A percentile compares a stretch with the other conserved stretches of the same genome.
Evolutionary conservation across 2,329 filamentous ascomycete species (phyloP).

Genomic region (Helotiales sp.): DNA sequence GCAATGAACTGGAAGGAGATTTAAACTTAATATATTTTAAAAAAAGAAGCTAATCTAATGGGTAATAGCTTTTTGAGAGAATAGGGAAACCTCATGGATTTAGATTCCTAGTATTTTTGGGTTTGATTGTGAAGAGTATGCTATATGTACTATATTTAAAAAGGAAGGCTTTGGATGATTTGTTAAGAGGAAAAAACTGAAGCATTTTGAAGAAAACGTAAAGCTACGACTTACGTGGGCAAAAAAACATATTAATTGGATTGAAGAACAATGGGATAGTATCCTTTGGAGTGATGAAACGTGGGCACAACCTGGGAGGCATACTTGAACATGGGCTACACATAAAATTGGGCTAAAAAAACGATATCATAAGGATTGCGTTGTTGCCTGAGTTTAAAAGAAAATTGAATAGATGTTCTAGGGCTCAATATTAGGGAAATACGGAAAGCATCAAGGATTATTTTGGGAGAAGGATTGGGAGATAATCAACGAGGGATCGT

Average conservation of each 20-base stretch:
- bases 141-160: constrained; percentile 19
- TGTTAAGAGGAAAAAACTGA: constrained; percentile 9
- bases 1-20: not conserved
- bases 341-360: no score
- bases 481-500: no score
- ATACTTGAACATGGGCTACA: no score
- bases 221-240: constrained; percentile 18
- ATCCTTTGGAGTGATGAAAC: constrained; percentile 24
- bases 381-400: constrained; percentile 14
- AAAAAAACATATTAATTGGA: constrained; percentile 16
- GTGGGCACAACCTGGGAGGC: no score
- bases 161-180: no score
- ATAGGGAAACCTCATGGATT: not conserved
- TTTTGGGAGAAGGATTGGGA: no score
- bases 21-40: constrained; percentile 17
- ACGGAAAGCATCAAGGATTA: constrained; percentile 13
- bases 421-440: constrained; percentile 21
- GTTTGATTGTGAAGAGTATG: constrained; percentile 11
- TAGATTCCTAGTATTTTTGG: constrained; percentile 9
- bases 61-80: no score
- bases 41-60: no score
- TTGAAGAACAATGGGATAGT: constrained; percentile 17
- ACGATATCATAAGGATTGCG: no score
- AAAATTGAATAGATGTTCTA: constrained; percentile 32
- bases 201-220: constrained; percentile 15